Evolutionary conservation across 139 green algal genomes (phyloP), one percentile per base, ranked within the genome.

Genomic region (Tetradesmus obliquus): DNA sequence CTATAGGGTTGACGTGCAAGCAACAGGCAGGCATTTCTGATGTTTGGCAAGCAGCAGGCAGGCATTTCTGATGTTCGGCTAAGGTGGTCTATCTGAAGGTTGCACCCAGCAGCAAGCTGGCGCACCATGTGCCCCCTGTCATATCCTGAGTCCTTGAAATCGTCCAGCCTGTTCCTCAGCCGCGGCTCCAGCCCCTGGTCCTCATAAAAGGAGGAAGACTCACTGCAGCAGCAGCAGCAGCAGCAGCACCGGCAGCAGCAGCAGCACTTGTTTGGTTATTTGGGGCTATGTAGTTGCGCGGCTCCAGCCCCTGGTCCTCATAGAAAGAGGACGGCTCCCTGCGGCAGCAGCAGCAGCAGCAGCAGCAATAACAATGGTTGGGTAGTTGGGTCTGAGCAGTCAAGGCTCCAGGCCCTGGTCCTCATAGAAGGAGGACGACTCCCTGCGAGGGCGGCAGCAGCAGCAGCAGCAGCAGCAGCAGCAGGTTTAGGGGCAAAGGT

Each of bases 61-160:
- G 32, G 32, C 32, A 45, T 45, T 45, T 45, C 32, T 1, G 32
- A 45, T 45, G 32, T 45, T 45, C 32, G 32, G 32, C 32, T 45
- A 45, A 45, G 32, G 32, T 45, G 32, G 32, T 45, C 32, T 45
- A 45, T 72, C 54, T 55, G 15, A 72, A 45, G 9, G 51, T 10
- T 66, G 81, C 32, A 66, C 9, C 62, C 62, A 72, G 62, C 62
- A 72, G 62, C 62, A 72, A 45, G 32, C 32, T 45, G n/a, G 66
- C 92, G 8, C 86, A 96, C 96, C 95, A 99, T 94, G 93, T 99
- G 98, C 3, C 98, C 98, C 0, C 98, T 91, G 94, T 99, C 98
- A 91, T 98, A 99, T 1, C 97, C 98, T 6, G 93, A 97, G 19
- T 93, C 90, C 15, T 89, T 88, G 91, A 95, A 99, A 93, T 98